Conservation (phyloP, 495 filamentous ascomycete species). For the Penicillium lividum region DNA sequence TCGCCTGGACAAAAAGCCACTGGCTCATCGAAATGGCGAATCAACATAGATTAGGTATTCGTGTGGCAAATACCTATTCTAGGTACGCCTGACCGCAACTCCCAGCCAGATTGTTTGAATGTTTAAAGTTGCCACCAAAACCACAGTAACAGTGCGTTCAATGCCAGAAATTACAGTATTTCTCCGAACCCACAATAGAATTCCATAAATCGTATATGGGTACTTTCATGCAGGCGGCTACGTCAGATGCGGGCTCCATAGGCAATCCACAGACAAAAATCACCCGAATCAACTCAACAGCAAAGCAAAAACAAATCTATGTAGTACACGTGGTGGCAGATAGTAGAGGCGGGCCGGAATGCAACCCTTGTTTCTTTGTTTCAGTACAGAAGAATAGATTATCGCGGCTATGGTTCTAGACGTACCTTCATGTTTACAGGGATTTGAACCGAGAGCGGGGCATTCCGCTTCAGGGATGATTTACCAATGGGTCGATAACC, state of each 20-base stretch:
- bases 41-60: neutral
- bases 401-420: conserved; percentile 4
- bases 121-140: conserved; percentile 15
- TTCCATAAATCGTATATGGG: neutral
- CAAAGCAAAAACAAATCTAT: neutral
- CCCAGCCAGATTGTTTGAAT: neutral
- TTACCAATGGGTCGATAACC: neutral
- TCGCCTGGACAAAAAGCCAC: conserved; percentile 1
- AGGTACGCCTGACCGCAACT: conserved; percentile 24
- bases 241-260: conserved; percentile 1
- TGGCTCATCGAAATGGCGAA: neutral
- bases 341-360: conserved; percentile 12
- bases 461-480: neutral
- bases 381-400: neutral
- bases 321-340: conserved; percentile 21
- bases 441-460: neutral
- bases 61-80: conserved; percentile 19
- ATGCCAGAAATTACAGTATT: neutral
- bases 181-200: neutral
- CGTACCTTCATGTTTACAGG: neutral
- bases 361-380: neutral
- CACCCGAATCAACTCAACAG: neutral
- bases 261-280: neutral
- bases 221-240: conserved; percentile 4
- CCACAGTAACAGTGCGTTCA: neutral